Percentiles rank a stretch among this genome's conserved stretches.
These are phyloP conservation scores for Hirsutella rhossiliensis DNA, from an alignment of 2,329 filamentous ascomycete species.

Conservation along the genomic window DNA sequence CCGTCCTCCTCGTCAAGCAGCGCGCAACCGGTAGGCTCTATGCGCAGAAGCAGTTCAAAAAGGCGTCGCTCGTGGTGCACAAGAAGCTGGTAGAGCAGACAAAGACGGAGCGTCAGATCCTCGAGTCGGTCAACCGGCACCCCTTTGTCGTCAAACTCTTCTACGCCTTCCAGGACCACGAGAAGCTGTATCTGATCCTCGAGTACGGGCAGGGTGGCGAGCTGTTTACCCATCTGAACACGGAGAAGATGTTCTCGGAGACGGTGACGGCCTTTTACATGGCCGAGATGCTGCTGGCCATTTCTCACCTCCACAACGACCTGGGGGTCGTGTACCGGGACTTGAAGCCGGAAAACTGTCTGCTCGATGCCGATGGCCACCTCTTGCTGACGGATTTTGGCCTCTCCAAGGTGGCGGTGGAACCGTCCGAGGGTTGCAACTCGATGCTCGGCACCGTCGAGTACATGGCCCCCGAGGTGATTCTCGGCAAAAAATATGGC, in stretches of 20 bases:
- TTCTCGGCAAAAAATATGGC: constrained; percentile 79
- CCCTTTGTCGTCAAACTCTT: constrained; percentile 97
- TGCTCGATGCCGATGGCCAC: constrained; percentile 83
- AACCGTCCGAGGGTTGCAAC: constrained; percentile 55
- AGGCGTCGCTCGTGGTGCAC: constrained; percentile 88
- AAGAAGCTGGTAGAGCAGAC: constrained; percentile 96
- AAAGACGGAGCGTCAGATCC: constrained; percentile 87
- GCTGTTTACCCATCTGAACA: constrained; percentile 86
- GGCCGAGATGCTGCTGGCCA: constrained; percentile 91
- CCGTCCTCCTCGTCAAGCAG: constrained; percentile 88
- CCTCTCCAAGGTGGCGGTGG: constrained; percentile 83
- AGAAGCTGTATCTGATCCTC: constrained; percentile 93
- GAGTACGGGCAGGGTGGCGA: constrained; percentile 97
- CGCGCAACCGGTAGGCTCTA: constrained; percentile 76
- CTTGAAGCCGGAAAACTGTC: constrained; percentile 94
- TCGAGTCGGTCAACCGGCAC: constrained; percentile 92
- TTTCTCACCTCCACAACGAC: constrained; percentile 84
- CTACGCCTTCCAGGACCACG: constrained; percentile 96
- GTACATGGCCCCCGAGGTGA: constrained; percentile 97
- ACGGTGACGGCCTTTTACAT: constrained; percentile 90
- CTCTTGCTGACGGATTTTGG: constrained; percentile 94
- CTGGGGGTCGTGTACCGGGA: constrained; percentile 94
- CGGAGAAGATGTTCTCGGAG: constrained; percentile 92
- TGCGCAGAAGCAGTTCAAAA: constrained; percentile 97
- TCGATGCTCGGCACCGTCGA: constrained; percentile 91